These are phyloP conservation scores for Heteromeles arbutifolia DNA, from an alignment of 306 rosid genomes.

Conservation along the genomic window DNA sequence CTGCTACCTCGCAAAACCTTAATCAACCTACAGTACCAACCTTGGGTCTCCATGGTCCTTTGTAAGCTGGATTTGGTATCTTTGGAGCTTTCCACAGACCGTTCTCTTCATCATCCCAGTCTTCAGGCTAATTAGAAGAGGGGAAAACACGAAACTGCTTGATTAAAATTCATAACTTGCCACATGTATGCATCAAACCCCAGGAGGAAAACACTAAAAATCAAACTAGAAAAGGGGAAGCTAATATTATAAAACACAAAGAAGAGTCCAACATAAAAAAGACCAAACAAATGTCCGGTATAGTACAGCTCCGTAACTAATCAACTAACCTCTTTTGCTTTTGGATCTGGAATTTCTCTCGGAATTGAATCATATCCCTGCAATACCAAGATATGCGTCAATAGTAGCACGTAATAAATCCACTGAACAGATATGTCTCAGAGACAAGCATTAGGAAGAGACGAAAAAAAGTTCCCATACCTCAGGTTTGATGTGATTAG, in stretches of 20 bases:
- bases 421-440: constrained; percentile 15
- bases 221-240: background rate
- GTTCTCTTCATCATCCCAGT: constrained; percentile 90
- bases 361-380: constrained; percentile 86
- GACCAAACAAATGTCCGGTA: background rate
- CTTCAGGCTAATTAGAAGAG: constrained; percentile 51
- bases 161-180: background rate
- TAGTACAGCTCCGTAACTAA: background rate
- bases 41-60: constrained; percentile 95
- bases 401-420: constrained; percentile 2
- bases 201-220: background rate
- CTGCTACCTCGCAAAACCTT: constrained; percentile 14
- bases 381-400: constrained; percentile 19
- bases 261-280: background rate
- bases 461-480: constrained; percentile 23
- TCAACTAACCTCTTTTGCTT: constrained; percentile 62
- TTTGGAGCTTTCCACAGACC: constrained; percentile 85
- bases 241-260: background rate
- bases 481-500: constrained; percentile 69
- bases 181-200: background rate
- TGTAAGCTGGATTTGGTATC: constrained; percentile 89
- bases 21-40: constrained; percentile 52
- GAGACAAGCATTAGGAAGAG: background rate
- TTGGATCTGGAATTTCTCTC: constrained; percentile 81
- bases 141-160: background rate